These are phyloP conservation scores for Tetracentron sinense DNA, from an alignment of 164 flowering plant genomes.

Conservation along the genomic window DNA sequence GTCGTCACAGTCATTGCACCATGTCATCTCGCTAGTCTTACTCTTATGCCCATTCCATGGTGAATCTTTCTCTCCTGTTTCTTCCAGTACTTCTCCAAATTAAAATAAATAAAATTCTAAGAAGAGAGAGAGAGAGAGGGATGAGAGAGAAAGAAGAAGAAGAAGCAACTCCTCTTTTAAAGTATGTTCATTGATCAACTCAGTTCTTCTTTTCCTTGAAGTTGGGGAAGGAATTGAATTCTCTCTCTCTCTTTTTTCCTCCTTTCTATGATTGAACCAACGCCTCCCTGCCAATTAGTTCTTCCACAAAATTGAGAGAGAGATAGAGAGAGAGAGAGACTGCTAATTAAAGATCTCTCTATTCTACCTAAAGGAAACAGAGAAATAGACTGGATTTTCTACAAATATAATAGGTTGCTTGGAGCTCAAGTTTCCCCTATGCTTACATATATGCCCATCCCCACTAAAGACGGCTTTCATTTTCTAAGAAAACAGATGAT, in stretches of 20 bases:
- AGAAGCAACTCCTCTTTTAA: conserved; percentile 10
- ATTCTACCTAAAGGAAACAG: background rate
- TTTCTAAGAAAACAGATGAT: background rate
- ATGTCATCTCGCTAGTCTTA: conserved; percentile 39
- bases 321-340: conserved; percentile 14
- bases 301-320: background rate
- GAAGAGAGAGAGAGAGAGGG: conserved; percentile 1
- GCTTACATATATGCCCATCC: conserved; percentile 11
- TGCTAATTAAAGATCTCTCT: background rate
- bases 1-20: conserved; percentile 41
- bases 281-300: background rate
- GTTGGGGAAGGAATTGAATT: conserved; percentile 25
- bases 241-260: conserved; percentile 16
- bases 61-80: conserved; percentile 3
- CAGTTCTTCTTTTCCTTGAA: conserved; percentile 11
- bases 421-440: conserved; percentile 33
- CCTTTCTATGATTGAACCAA: conserved; percentile 18
- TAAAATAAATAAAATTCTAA: background rate
- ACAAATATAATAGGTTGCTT: conserved; percentile 33
- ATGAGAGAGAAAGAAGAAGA: conserved; percentile 5
- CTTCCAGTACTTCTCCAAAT: conserved; percentile 14
- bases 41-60: conserved; percentile 24
- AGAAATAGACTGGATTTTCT: background rate
- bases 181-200: conserved; percentile 9
- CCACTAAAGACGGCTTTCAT: conserved; percentile 12